Evolutionary conservation across 345 rosid genomes (phyloP).

Genomic region (Eucalyptus pauciflora): DNA sequence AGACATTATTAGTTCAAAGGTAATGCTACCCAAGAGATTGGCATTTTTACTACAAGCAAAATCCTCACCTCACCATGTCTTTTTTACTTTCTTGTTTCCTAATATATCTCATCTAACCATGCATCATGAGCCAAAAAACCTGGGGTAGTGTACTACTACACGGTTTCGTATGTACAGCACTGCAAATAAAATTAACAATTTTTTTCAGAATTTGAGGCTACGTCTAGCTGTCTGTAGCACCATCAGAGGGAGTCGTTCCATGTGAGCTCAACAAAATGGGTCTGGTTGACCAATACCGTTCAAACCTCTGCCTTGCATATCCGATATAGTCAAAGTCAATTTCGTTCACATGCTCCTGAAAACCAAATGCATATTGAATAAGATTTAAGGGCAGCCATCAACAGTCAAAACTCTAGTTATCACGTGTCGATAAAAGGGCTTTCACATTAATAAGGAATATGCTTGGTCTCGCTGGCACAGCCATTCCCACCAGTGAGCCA

Average conservation of each 20-base stretch:
- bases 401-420: neutral
- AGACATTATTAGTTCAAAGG: neutral
- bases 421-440: neutral
- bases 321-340: conserved; percentile 58
- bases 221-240: neutral
- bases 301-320: conserved; percentile 58
- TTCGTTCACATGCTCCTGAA: conserved; percentile 48
- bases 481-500: neutral
- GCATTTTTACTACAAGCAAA: neutral
- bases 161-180: neutral
- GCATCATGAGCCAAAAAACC: neutral
- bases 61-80: neutral
- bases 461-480: neutral
- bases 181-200: neutral
- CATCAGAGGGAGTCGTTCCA: neutral
- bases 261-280: conserved; percentile 14
- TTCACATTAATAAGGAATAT: neutral
- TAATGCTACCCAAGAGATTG: neutral
- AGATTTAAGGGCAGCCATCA: neutral
- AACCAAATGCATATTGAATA: neutral
- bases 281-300: conserved; percentile 41
- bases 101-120: neutral
- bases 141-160: neutral
- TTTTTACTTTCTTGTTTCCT: neutral
- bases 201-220: neutral